Percentiles rank a stretch among this genome's conserved stretches.
Conservation (phyloP, 768 basidiomycete species). For the Scleroderma bovista region DNA sequence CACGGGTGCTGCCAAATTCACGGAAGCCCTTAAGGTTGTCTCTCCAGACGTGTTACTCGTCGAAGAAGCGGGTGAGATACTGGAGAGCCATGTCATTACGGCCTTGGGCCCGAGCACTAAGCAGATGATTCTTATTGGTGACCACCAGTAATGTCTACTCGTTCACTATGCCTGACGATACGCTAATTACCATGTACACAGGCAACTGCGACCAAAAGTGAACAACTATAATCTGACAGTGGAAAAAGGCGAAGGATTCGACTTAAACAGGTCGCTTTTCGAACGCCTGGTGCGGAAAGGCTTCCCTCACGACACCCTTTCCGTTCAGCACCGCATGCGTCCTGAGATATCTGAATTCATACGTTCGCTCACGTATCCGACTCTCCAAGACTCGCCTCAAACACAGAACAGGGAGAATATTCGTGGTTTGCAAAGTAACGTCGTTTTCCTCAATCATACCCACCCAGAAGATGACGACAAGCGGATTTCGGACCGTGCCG, state of each 20-base stretch:
- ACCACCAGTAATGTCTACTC: slow-evolving; percentile 55
- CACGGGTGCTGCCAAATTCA: slow-evolving; percentile 61
- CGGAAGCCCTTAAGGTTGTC: slow-evolving; percentile 39
- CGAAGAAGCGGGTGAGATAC: slow-evolving; percentile 70
- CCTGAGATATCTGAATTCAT: slow-evolving; percentile 65
- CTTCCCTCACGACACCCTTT: slow-evolving; percentile 56
- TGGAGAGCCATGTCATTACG: slow-evolving; percentile 62
- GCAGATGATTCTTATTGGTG: slow-evolving; percentile 64
- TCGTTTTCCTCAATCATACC: slow-evolving; percentile 59
- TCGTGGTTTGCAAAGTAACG: slow-evolving; percentile 49
- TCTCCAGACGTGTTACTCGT: slow-evolving; percentile 53
- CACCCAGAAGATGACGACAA: slow-evolving; percentile 46
- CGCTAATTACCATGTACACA: slow-evolving; percentile 16
- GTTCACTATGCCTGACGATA: neutral
- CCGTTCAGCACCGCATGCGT: slow-evolving; percentile 65
- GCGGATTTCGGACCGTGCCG: slow-evolving; percentile 40
- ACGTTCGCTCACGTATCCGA: slow-evolving; percentile 59
- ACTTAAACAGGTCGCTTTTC: slow-evolving; percentile 63
- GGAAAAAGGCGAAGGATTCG: slow-evolving; percentile 62
- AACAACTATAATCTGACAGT: slow-evolving; percentile 60
- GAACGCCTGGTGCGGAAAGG: slow-evolving; percentile 59
- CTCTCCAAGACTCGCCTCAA: slow-evolving; percentile 47
- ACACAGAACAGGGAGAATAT: slow-evolving; percentile 48
- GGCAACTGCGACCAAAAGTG: slow-evolving; percentile 70
- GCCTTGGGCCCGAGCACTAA: slow-evolving; percentile 41